These are phyloP conservation scores for Fusarium mundagurra DNA, from an alignment of 2,329 filamentous ascomycete species.

Conservation along the genomic window DNA sequence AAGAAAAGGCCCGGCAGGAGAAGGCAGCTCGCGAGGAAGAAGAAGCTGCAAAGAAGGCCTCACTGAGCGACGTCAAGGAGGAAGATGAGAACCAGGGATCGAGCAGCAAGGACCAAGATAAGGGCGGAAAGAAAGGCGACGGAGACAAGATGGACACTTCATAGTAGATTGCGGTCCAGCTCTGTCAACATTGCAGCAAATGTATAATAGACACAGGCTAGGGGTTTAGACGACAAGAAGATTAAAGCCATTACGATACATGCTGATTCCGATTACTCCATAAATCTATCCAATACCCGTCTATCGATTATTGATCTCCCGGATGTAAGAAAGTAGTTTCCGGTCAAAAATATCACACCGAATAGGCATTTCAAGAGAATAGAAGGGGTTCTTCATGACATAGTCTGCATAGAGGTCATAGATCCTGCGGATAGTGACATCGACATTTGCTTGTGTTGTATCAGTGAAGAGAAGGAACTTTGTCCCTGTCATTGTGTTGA, in stretches of 20 bases:
- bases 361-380: constrained; percentile 97
- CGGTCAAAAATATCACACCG: constrained; percentile 95
- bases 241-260: constrained; percentile 41
- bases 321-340: constrained; percentile 82
- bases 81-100: constrained; percentile 68
- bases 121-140: constrained; percentile 74
- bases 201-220: constrained; percentile 47
- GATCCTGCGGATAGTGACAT: constrained; percentile 82
- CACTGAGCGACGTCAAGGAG: constrained; percentile 84
- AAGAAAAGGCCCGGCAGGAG: constrained; percentile 94
- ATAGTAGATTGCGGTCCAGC: constrained; percentile 48
- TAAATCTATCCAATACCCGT: constrained; percentile 14
- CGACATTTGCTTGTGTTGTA: constrained; percentile 84
- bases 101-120: constrained; percentile 76
- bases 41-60: constrained; percentile 75
- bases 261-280: constrained; percentile 19
- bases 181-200: constrained; percentile 46
- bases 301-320: constrained; percentile 72
- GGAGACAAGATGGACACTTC: constrained; percentile 88
- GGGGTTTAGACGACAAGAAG: constrained; percentile 41
- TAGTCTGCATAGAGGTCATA: constrained; percentile 97
- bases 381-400: constrained; percentile 99
- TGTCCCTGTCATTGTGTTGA: constrained; percentile 90
- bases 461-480: constrained; percentile 98
- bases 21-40: constrained; percentile 83